These are phyloP conservation scores for Exophiala spinifera DNA, from an alignment of 2,329 filamentous ascomycete species.

Conservation along the genomic window DNA sequence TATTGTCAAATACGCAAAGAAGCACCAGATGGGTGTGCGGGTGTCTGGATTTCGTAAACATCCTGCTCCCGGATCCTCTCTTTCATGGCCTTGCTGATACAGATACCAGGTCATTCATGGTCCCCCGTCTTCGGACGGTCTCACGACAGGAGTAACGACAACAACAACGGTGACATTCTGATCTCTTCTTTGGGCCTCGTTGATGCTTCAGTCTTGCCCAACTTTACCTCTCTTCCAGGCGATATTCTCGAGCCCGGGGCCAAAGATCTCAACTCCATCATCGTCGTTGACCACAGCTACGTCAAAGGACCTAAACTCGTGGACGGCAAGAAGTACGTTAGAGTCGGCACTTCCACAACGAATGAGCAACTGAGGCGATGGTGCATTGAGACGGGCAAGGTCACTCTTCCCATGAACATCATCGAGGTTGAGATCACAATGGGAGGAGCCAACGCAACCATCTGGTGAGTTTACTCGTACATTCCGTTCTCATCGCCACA, in stretches of 20 bases:
- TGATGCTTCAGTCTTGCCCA: slow-evolving; percentile 22
- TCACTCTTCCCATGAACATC: slow-evolving; percentile 46
- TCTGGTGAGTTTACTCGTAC: slow-evolving; percentile 15
- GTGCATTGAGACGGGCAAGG: slow-evolving; percentile 38
- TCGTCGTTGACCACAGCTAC: slow-evolving; percentile 19
- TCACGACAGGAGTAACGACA: slow-evolving; percentile 7
- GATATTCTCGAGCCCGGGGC: slow-evolving; percentile 21
- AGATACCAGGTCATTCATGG: slow-evolving; percentile 21
- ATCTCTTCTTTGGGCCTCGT: slow-evolving; percentile 42
- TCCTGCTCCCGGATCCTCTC: neutral
- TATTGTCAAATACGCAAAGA: slow-evolving; percentile 24
- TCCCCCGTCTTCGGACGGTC: slow-evolving; percentile 24
- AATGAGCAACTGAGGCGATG: slow-evolving; percentile 48
- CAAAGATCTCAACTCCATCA: slow-evolving; percentile 24
- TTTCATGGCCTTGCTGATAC: slow-evolving; percentile 3
- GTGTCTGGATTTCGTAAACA: slow-evolving; percentile 23
- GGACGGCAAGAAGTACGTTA: slow-evolving; percentile 37
- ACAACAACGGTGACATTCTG: slow-evolving; percentile 35
- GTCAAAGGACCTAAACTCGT: slow-evolving; percentile 17
- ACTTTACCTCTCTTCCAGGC: slow-evolving; percentile 23
- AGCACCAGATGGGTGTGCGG: slow-evolving; percentile 22
- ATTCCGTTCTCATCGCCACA: neutral
- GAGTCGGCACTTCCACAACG: slow-evolving; percentile 45
- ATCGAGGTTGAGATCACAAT: slow-evolving; percentile 51
- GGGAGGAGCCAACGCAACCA: slow-evolving; percentile 43